Conservation (phyloP, 768 basidiomycete species). For the Coprinellus micaceus region DNA sequence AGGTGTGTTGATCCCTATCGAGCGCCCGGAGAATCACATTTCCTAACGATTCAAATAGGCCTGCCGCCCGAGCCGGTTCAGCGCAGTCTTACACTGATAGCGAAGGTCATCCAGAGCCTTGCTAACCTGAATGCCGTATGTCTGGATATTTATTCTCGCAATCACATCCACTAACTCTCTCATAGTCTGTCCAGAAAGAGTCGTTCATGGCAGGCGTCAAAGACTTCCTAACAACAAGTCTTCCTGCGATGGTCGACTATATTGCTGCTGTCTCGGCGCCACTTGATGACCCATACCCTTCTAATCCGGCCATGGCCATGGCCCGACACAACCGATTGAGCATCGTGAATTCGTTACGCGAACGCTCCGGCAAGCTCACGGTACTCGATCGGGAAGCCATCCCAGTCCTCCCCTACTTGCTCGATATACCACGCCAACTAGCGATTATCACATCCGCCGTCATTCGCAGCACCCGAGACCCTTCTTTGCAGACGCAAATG, state of each 20-base stretch:
- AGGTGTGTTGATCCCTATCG: conserved; percentile 41
- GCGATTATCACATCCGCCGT: conserved; percentile 74
- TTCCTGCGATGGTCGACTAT: conserved; percentile 76
- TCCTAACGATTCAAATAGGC: conserved; percentile 37
- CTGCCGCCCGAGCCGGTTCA: conserved; percentile 64
- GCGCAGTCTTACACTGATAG: conserved; percentile 79
- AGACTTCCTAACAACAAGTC: conserved; percentile 62
- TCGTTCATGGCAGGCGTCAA: conserved; percentile 78
- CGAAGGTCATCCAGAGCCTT: conserved; percentile 85
- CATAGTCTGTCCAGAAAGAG: conserved; percentile 66
- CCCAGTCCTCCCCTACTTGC: conserved; percentile 65
- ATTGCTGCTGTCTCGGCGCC: conserved; percentile 68
- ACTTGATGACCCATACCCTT: conserved; percentile 24
- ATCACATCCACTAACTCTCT: not conserved
- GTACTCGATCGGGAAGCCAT: conserved; percentile 66
- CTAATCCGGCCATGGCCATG: conserved; percentile 24
- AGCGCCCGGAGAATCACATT: not conserved
- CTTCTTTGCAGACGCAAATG: conserved; percentile 25
- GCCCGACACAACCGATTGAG: conserved; percentile 50
- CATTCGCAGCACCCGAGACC: conserved; percentile 56
- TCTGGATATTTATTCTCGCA: conserved; percentile 6
- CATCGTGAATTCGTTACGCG: conserved; percentile 52
- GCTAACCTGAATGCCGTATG: conserved; percentile 79
- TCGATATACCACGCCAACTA: conserved; percentile 77
- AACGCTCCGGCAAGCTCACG: conserved; percentile 53